These are phyloP conservation scores for Hirschioporus abietinus DNA, from an alignment of 768 basidiomycete genomes.

Conservation along the genomic window DNA sequence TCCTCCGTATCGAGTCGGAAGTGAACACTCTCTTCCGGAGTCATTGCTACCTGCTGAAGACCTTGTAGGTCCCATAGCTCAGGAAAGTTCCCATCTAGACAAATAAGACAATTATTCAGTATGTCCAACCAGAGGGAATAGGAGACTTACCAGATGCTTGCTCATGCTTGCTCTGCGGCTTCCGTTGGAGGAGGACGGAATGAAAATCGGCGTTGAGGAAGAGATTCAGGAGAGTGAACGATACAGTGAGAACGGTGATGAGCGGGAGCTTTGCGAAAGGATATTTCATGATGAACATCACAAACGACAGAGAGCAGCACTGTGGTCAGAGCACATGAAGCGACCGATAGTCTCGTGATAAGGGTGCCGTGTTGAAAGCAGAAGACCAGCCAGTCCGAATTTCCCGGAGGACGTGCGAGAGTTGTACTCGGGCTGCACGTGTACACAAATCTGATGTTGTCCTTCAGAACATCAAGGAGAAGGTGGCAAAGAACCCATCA, in stretches of 20 bases:
- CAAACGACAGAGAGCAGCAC: not conserved
- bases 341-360: not conserved
- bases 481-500: not conserved
- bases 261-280: not conserved
- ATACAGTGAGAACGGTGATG: not conserved
- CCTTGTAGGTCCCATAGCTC: not conserved
- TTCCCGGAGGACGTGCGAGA: not conserved
- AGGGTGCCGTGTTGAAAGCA: no score
- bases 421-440: not conserved
- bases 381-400: no score
- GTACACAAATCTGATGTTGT: not conserved
- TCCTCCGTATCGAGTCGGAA: slow-evolving; percentile 14
- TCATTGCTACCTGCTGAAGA: slow-evolving; percentile 15
- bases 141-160: not conserved
- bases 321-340: not conserved
- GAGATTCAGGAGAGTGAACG: not conserved
- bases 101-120: not conserved
- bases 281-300: not conserved
- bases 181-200: not conserved
- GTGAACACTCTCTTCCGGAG: slow-evolving; percentile 21
- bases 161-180: not conserved
- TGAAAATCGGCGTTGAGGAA: not conserved
- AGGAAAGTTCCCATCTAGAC: not conserved
- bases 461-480: not conserved
- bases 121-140: not conserved